Base-by-base conservation (phyloP, 805 yeast genomes). In the Nakazawaea holstii region DNA sequence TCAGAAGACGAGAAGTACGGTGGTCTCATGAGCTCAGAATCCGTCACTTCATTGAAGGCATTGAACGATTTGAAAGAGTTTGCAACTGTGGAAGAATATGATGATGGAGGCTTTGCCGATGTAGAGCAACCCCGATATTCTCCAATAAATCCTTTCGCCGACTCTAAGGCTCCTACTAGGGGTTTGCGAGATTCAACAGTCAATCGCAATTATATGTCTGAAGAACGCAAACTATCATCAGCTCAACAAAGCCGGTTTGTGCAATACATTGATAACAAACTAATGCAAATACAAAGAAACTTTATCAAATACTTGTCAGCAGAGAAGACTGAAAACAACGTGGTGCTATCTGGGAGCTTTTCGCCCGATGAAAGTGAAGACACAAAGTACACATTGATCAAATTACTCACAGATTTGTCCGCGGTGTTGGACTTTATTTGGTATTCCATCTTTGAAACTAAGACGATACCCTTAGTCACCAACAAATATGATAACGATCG, bases 181-280 rank as follows among this genome's bases (percentile, higher is more conserved):
- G 14, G 10, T 61, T 62, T 8, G 29, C 61, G 39, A 63, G 59
- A 48, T 66, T 68, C 27, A n/a, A 43, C 30, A 20, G 45, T 8
- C 4, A 36, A 11, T 10, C 26, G 11, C 14, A 15, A 9, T 10
- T 27, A 33, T 8, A n/a, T 36, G 9, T 30, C 41, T 6, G 36
- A 36, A 24, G n/a, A 29, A 24, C 17, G 38, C 6, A 58, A 66
- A 38, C 62, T 77, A 2, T 68, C 75, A 0, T 53, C 59, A 38
- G 52, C 70, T 0, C 90, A 84, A 55, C 85, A 82, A 57, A 74
- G 80, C 39, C 72, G 74, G 52, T 68, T 83, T 49, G 63, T 76
- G 20, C 65, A 68, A 17, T 80, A 79, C 53, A 69, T 82, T 35
- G 90, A 83, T 52, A 73, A 70, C 8, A 65, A 70, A 35, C 61